phyloP scores from a whole-genome alignment of 2,329 filamentous ascomycete genomes.

The Alternaria sp. region DNA sequence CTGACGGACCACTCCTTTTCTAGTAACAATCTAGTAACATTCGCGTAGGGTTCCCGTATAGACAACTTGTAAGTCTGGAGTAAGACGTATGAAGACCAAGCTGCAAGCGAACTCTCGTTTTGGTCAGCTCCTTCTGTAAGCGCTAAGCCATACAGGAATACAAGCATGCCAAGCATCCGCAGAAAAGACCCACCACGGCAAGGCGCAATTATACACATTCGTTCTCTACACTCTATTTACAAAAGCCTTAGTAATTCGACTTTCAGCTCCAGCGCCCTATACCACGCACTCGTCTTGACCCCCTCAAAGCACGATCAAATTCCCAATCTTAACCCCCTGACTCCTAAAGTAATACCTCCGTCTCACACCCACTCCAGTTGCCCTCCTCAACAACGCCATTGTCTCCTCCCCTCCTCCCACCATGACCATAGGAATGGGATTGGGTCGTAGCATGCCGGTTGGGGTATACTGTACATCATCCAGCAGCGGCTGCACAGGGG shows the following conservation, averaged over 20 bases:
- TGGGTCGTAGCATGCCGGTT: constrained; percentile 69
- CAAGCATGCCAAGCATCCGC: too few relatives aligned
- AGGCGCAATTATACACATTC: too few relatives aligned
- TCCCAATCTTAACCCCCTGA: constrained; percentile 78
- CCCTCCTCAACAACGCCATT: constrained; percentile 67
- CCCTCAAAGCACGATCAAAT: constrained; percentile 70
- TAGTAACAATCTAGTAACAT: neutral
- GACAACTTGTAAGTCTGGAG: too few relatives aligned
- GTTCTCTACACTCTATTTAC: too few relatives aligned
- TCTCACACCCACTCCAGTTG: constrained; percentile 75
- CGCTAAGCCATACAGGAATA: too few relatives aligned
- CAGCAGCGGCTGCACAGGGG: constrained; percentile 70
- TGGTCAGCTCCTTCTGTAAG: too few relatives aligned
- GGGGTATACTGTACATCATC: constrained; percentile 76
- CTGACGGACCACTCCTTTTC: neutral
- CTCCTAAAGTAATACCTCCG: constrained; percentile 82
- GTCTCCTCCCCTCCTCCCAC: constrained; percentile 71
- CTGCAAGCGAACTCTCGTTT: fast-evolving
- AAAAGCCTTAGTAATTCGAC: too few relatives aligned
- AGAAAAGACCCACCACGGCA: too few relatives aligned
- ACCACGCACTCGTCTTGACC: too few relatives aligned
- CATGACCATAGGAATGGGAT: constrained; percentile 84
- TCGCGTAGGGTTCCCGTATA: neutral
- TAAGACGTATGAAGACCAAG: too few relatives aligned
- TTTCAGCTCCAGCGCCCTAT: too few relatives aligned